These are phyloP conservation scores for barrel medic (Medicago truncatula) DNA, from an alignment of 306 rosid species.

Conservation along the genomic window MtrunA17r5.0-ANR NC_053049.1:39161001-39161500, in stretches of 20 bases:
- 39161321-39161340: neutral
- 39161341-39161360: neutral
- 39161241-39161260: neutral
- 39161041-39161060: constrained; percentile 93
- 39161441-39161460: neutral
- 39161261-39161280: neutral
- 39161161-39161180: constrained; percentile 92
- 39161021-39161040: constrained; percentile 78
- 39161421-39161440: constrained; percentile 4
- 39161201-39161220: constrained; percentile 1
- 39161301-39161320: neutral
- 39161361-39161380: neutral
- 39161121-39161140: constrained; percentile 72
- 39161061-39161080: constrained; percentile 92
- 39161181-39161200: constrained; percentile 45
- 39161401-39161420: neutral
- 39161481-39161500: neutral
- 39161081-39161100: constrained; percentile 95
- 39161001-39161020: constrained; percentile 98
- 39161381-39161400: neutral
- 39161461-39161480: constrained; percentile 6
- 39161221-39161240: neutral
- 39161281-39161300: neutral
- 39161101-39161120: constrained; percentile 82
- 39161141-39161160: constrained; percentile 88